phyloP scores from a whole-genome alignment of 768 basidiomycete genomes.

The Agrocybe chaxingu region DNA sequence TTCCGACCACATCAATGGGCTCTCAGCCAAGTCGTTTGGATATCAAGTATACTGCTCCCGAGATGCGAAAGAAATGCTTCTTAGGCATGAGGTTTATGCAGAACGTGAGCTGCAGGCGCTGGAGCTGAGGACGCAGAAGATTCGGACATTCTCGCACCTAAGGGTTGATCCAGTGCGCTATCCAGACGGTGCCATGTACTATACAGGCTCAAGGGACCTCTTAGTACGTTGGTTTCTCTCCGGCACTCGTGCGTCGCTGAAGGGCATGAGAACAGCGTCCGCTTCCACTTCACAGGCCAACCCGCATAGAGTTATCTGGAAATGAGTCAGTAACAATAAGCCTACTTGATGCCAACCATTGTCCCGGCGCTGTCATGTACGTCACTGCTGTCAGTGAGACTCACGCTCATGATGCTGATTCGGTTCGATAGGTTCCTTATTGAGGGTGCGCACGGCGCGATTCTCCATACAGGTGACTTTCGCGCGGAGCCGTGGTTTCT shows the following conservation, averaged over 20 bases:
- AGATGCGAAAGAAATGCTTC: slow-evolving; percentile 84
- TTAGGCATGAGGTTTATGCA: slow-evolving; percentile 67
- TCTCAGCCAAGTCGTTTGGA: slow-evolving; percentile 72
- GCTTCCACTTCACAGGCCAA: slow-evolving; percentile 64
- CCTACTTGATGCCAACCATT: slow-evolving; percentile 89
- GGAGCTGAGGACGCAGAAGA: slow-evolving; percentile 47
- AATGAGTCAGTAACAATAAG: slow-evolving; percentile 68
- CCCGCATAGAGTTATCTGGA: slow-evolving; percentile 51
- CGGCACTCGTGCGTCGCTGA: background rate
- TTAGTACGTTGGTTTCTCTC: slow-evolving; percentile 42
- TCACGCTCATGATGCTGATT: background rate
- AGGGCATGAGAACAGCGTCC: slow-evolving; percentile 39
- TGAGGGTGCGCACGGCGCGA: slow-evolving; percentile 61
- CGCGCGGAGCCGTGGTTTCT: slow-evolving; percentile 85
- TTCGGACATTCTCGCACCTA: slow-evolving; percentile 65
- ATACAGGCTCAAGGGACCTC: slow-evolving; percentile 61
- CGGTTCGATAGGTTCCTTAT: slow-evolving; percentile 68
- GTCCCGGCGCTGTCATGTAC: slow-evolving; percentile 91
- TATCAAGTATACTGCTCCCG: slow-evolving; percentile 72
- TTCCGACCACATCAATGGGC: slow-evolving; percentile 80
- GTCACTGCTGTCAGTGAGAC: slow-evolving; percentile 16
- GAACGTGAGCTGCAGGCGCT: slow-evolving; percentile 59
- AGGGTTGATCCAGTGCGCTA: slow-evolving; percentile 48
- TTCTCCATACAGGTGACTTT: slow-evolving; percentile 93
- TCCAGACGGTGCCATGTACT: slow-evolving; percentile 45